Conservation (phyloP, 73 alveolate genomes). For the Diophrys sp. region DNA sequence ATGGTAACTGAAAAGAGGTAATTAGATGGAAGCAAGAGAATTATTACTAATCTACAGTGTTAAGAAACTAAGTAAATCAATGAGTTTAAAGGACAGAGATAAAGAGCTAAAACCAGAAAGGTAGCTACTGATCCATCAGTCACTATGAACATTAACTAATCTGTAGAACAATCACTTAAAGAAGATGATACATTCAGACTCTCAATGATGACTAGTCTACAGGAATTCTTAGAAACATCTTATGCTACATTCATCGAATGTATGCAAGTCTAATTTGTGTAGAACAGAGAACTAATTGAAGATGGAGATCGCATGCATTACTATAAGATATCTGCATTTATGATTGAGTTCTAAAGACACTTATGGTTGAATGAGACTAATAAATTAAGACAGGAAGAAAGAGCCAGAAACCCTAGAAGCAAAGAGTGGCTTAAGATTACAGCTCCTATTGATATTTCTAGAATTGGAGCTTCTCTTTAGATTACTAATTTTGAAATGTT, state of each 20-base stretch:
- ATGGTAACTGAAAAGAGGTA: not conserved
- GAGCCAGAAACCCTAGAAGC: constrained; percentile 15
- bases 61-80: not conserved
- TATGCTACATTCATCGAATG: constrained; percentile 61
- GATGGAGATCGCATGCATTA: constrained; percentile 63
- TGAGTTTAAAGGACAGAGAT: not conserved
- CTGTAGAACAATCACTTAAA: not conserved
- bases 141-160: not conserved
- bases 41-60: not conserved
- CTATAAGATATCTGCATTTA: constrained; percentile 58
- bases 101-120: not conserved
- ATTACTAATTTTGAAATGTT: constrained; percentile 54
- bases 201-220: not conserved
- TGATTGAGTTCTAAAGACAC: constrained; percentile 52
- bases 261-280: no score
- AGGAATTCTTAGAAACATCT: constrained; percentile 61
- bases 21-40: not conserved
- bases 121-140: not conserved
- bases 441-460: constrained; percentile 31
- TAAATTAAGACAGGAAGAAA: constrained; percentile 18
- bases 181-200: not conserved
- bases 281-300: constrained; percentile 51
- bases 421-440: constrained; percentile 11
- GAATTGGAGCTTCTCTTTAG: constrained; percentile 60
- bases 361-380: constrained; percentile 25